Percentiles rank a stretch among this genome's conserved stretches.
phyloP scores from a whole-genome alignment of 2,329 filamentous ascomycete genomes.

The Clarireedia paspali region DNA sequence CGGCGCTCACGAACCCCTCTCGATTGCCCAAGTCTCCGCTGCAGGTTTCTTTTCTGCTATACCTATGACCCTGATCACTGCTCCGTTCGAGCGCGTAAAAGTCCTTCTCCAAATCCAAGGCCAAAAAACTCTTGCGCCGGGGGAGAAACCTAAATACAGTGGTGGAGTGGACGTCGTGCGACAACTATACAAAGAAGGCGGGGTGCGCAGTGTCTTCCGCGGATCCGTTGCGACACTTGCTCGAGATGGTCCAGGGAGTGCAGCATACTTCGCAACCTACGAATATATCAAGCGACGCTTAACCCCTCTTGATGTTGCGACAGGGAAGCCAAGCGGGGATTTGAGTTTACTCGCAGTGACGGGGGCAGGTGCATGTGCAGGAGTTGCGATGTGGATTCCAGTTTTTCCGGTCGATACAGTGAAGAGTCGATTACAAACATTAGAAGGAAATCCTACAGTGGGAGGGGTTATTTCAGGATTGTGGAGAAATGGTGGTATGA shows the following conservation, averaged over 20 bases:
- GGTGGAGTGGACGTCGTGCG: conserved; percentile 85
- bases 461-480: conserved; percentile 71
- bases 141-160: conserved; percentile 86
- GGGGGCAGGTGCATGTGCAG: conserved; percentile 79
- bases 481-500: conserved; percentile 75
- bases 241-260: conserved; percentile 84
- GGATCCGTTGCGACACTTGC: conserved; percentile 86
- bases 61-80: conserved; percentile 97
- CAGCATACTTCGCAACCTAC: conserved; percentile 96
- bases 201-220: conserved; percentile 85
- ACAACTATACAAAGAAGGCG: conserved; percentile 87
- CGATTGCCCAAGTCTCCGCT: conserved; percentile 79
- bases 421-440: conserved; percentile 89
- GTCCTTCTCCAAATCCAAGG: conserved; percentile 97
- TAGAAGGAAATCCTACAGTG: conserved; percentile 76
- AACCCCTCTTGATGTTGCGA: conserved; percentile 70
- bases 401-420: conserved; percentile 97
- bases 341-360: conserved; percentile 78
- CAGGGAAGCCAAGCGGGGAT: conserved; percentile 66
- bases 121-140: conserved; percentile 74
- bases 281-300: conserved; percentile 86
- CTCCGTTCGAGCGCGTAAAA: conserved; percentile 97
- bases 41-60: conserved; percentile 97
- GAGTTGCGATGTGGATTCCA: conserved; percentile 98
- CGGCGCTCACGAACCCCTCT: conserved; percentile 62